Evolutionary conservation across 345 rosid genomes (phyloP), one percentile per base, ranked within the genome.

Genomic region (Carallia brachiata): DNA sequence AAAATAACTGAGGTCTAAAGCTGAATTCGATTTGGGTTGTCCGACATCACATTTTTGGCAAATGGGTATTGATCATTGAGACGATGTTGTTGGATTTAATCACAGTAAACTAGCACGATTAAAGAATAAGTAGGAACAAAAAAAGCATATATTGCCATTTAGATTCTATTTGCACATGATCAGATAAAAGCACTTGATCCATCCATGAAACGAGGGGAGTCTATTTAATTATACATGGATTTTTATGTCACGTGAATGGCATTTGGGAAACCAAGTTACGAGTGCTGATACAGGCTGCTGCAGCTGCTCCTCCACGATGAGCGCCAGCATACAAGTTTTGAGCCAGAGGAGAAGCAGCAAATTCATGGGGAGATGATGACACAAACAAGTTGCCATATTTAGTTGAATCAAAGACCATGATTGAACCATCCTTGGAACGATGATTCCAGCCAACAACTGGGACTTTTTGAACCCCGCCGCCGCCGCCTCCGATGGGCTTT

Each of bases 211-310:
- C 18, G 44, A 65, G 39, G 28, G 67, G 28, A 54, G 67, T 13
- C 10, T 36, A 31, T 67, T 72, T 23, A 23, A 23, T 23, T 57
- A 79, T 70, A 79, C 73, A 31, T 44, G 54, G 50, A 69, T 68
- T 66, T 23, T 75, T 67, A 34, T 75, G 65, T 61, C 82, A 64
- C 7, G 65, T 23, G 48, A 68, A 65, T 36, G 63, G 71, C 65
- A 78, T 50, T 59, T 73, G 77, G 62, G 79, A 80, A 72, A 81
- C 74, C 34, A 81, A 65, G 67, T 73, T 79, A 39, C 56, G 72
- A 61, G 73, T 74, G 31, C 68, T 66, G 61, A 82, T 37, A 31
- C 44, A 70, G 65, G 71, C 76, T 23, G 23, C 23, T 23, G 23
- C 23, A 23, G 23, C 23, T 23, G 23, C 23, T 28, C 76, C 75